Conservation (phyloP, 2,329 filamentous ascomycete genomes). For the Talaromyces sp. region DNA sequence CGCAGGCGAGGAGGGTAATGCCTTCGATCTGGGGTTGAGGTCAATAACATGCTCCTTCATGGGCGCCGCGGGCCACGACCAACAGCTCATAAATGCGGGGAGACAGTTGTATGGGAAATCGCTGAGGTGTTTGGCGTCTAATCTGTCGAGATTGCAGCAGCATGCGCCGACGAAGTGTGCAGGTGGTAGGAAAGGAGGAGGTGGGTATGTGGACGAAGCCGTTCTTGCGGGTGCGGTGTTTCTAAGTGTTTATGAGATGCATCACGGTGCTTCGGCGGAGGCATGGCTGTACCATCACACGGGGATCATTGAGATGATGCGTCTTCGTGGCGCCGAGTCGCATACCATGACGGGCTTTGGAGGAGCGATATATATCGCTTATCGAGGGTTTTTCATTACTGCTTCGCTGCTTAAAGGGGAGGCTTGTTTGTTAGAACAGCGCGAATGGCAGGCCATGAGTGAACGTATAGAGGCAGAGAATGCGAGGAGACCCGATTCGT, state of each 20-base stretch:
- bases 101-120: neutral
- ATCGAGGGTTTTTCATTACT: neutral
- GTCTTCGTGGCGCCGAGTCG: constrained; percentile 33
- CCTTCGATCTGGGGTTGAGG: neutral
- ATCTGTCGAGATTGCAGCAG: neutral
- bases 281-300: constrained; percentile 40
- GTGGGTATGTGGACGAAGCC: neutral
- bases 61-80: neutral
- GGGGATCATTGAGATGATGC: constrained; percentile 36
- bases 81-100: neutral
- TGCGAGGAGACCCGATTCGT: constrained; percentile 30
- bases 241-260: constrained; percentile 39
- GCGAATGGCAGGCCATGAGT: constrained; percentile 28
- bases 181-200: neutral
- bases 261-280: constrained; percentile 33
- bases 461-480: constrained; percentile 30
- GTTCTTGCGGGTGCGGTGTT: constrained; percentile 34
- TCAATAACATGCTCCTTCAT: neutral
- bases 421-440: neutral
- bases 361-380: constrained; percentile 25
- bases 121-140: neutral
- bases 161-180: neutral
- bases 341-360: constrained; percentile 33
- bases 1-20: neutral
- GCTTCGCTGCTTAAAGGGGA: neutral